A percentile compares a stretch with the other conserved stretches of the same genome.
Conservation (phyloP, 1,284 basidiomycete genomes). For the Ustilago vetiveriae region DNA sequence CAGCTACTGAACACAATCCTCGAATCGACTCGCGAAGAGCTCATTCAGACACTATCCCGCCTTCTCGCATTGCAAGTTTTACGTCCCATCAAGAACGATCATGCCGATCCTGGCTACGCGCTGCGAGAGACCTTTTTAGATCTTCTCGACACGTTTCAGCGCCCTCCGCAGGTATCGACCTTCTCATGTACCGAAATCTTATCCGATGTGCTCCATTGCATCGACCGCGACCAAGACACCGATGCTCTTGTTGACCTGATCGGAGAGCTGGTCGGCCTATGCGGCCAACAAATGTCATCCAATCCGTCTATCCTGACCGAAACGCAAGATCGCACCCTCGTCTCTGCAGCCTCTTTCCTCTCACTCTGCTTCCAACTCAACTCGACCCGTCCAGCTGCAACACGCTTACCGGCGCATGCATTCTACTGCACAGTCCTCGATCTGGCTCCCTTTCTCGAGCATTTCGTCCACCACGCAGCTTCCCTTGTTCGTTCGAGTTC, state of each 20-base stretch:
- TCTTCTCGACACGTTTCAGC: constrained; percentile 11
- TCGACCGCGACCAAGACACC: not conserved
- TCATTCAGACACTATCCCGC: constrained; percentile 6
- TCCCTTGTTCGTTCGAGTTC: constrained; percentile 2
- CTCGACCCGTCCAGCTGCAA: constrained; percentile 3
- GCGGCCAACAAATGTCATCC: constrained; percentile 38
- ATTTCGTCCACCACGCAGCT: constrained; percentile 31
- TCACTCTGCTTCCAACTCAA: constrained; percentile 28
- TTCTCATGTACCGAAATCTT: constrained; percentile 4
- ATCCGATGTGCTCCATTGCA: not conserved
- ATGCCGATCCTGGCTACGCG: constrained; percentile 10
- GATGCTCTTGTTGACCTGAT: constrained; percentile 12
- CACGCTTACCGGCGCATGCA: constrained; percentile 11
- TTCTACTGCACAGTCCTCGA: constrained; percentile 49
- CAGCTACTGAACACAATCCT: constrained; percentile 1
- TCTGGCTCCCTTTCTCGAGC: constrained; percentile 39
- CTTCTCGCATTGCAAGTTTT: constrained; percentile 5
- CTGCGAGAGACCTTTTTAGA: constrained; percentile 8
- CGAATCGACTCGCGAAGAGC: constrained; percentile 1
- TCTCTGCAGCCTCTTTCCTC: constrained; percentile 18
- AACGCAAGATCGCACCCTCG: constrained; percentile 20
- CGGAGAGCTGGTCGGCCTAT: constrained; percentile 36
- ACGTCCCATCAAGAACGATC: constrained; percentile 4
- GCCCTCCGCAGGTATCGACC: not conserved
- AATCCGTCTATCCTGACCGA: constrained; percentile 34